These are phyloP conservation scores for Neurospora sp. DNA, from an alignment of 495 filamentous ascomycete species.

Conservation along the genomic window DNA sequence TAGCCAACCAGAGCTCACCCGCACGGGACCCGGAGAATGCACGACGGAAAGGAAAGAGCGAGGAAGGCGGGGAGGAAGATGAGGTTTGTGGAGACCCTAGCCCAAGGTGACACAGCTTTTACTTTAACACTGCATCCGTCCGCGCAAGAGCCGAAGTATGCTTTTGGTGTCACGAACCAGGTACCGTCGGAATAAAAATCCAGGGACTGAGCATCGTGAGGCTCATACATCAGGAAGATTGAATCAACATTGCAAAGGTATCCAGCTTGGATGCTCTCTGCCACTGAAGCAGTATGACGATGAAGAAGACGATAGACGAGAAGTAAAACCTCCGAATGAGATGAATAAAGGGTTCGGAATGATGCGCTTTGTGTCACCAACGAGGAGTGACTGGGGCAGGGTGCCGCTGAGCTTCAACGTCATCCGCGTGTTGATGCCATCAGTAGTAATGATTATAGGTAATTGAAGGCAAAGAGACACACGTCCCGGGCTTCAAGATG, in stretches of 20 bases:
- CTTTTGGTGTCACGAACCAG: not conserved
- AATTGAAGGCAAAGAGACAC: too few species aligned
- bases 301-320: not conserved
- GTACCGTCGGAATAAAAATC: not conserved
- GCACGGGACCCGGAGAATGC: not conserved
- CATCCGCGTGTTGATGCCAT: not conserved
- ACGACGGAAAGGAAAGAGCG: not conserved
- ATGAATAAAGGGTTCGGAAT: not conserved
- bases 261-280: not conserved
- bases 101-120: not conserved
- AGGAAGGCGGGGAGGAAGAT: not conserved
- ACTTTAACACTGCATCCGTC: not conserved
- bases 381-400: too few species aligned
- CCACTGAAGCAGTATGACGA: not conserved
- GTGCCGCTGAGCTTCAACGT: too few species aligned
- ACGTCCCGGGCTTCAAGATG: too few species aligned
- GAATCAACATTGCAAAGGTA: not conserved
- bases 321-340: not conserved
- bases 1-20: not conserved
- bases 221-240: not conserved
- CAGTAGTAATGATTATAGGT: too few species aligned
- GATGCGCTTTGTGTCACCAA: not conserved
- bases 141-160: not conserved
- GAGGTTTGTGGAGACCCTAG: not conserved
- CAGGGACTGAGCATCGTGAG: not conserved